Evolutionary conservation across 2,329 filamentous ascomycete genomes (phyloP), one percentile per base, ranked within the genome.

Genomic region (Simplicillium aogashimaense): DNA sequence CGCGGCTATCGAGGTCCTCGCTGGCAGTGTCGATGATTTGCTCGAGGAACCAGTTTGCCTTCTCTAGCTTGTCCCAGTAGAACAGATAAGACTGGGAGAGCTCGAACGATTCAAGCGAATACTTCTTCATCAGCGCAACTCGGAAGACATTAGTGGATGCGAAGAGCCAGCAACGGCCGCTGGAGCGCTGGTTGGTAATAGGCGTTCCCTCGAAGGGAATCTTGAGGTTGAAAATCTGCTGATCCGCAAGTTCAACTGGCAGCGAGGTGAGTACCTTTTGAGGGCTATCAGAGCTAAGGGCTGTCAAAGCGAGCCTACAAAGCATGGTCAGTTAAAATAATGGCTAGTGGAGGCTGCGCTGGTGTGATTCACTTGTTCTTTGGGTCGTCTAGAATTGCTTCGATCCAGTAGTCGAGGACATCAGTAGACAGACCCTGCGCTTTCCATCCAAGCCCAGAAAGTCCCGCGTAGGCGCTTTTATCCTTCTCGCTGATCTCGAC

Each of bases 61-160:
- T 94, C 61, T 95, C 88, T 15, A 94, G 76, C 65, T 94, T 94
- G 60, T 95, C 88, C 82, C 84, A 94, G 71, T 87, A 94, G 65
- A 90, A 94, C 4, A 94, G 72, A 53, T 94, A 94, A 1, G 81
- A 72, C 61, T 94, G 88, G 25, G 82, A 88, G n/a, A 95, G 70
- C 67, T 94, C 85, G 53, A 94, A 94, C 39, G 74, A 69, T 36
- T 80, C 74, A 15, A 94, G 74, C 47, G 79, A 76, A 60, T 94
- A 84, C 52, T 81, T 81, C 61, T 85, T 83, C 82, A 92, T 90
- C 36, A 94, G 69, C 1, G 86, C 83, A n/a, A 94, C 74, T 20
- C 88, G 82, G 64, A 94, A 92, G 41, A 94, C 81, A 51, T 94
- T 94, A n/a, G 86, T 92, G 4, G 84, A 78, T 1, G 88, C 88